Conservation (phyloP, 2,329 filamentous ascomycete genomes). For the Neopestalotiopsis sp. region DNA sequence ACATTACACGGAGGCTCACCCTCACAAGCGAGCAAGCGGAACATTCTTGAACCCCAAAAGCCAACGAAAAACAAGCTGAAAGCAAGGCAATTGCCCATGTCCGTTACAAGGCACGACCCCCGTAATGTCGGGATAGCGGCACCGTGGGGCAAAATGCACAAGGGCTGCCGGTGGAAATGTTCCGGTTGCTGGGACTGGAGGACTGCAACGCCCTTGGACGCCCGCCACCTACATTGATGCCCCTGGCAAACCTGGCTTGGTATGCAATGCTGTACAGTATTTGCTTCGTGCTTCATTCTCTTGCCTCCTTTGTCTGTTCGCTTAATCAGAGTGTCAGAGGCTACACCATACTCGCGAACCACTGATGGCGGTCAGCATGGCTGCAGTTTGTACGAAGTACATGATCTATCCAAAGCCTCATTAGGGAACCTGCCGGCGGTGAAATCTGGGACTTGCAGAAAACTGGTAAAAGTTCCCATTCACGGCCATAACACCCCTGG, state of each 20-base stretch:
- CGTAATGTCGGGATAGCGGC: background rate
- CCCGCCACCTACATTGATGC: too few species aligned
- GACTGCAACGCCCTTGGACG: too few species aligned
- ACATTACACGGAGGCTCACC: too few species aligned
- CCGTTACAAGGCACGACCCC: background rate
- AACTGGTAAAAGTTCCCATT: background rate
- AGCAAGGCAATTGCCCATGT: constrained; percentile 16
- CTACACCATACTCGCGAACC: background rate
- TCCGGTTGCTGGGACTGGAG: background rate
- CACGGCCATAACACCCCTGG: too few species aligned
- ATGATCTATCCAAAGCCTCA: background rate
- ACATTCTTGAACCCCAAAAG: background rate
- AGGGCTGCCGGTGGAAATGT: background rate
- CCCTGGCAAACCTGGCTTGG: background rate
- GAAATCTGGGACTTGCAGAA: background rate
- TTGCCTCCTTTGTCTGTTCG: background rate
- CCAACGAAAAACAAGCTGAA: constrained; percentile 4
- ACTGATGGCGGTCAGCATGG: background rate
- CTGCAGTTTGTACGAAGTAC: background rate
- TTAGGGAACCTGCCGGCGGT: background rate
- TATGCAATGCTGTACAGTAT: background rate
- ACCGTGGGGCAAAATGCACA: background rate
- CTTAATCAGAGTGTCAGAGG: background rate
- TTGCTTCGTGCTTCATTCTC: background rate
- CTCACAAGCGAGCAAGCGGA: background rate